A percentile compares a stretch with the other conserved stretches of the same genome.
These are phyloP conservation scores for Naganishia randhawae DNA, from an alignment of 768 basidiomycete species.

Conservation along the genomic window DNA sequence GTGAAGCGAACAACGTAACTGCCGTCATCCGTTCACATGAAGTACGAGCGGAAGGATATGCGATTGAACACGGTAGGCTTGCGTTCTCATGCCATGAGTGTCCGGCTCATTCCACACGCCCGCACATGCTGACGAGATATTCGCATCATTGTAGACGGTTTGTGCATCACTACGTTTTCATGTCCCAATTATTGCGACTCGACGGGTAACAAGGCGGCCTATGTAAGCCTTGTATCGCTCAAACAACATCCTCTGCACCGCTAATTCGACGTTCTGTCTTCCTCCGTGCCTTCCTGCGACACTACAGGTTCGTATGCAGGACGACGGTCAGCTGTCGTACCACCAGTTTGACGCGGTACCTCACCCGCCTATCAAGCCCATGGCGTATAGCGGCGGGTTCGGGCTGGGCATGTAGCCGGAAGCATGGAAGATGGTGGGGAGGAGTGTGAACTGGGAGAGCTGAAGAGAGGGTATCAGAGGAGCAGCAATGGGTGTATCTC, in stretches of 20 bases:
- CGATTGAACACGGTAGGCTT: constrained; percentile 68
- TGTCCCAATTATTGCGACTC: constrained; percentile 69
- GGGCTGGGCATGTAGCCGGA: constrained; percentile 27
- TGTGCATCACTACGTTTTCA: constrained; percentile 83
- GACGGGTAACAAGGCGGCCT: constrained; percentile 46
- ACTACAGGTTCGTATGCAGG: constrained; percentile 71
- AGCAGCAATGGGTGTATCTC: no score
- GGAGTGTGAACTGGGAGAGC: no score
- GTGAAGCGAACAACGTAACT: constrained; percentile 75
- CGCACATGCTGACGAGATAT: background rate
- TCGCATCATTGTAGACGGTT: constrained; percentile 56
- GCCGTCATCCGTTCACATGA: constrained; percentile 93
- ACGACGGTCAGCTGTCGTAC: constrained; percentile 68
- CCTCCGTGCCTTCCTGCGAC: no score
- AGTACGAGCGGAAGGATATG: constrained; percentile 87
- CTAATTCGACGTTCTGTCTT: no score
- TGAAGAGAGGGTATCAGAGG: no score
- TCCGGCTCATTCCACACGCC: background rate
- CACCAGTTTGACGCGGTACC: constrained; percentile 71
- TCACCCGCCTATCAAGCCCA: constrained; percentile 86
- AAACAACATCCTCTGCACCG: background rate
- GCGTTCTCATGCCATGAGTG: background rate
- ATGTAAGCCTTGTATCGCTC: constrained; percentile 25
- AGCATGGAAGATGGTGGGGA: no score
- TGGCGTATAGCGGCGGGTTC: constrained; percentile 62